Conservation (phyloP, 2,329 filamentous ascomycete species). For the Alternaria atra region DNA sequence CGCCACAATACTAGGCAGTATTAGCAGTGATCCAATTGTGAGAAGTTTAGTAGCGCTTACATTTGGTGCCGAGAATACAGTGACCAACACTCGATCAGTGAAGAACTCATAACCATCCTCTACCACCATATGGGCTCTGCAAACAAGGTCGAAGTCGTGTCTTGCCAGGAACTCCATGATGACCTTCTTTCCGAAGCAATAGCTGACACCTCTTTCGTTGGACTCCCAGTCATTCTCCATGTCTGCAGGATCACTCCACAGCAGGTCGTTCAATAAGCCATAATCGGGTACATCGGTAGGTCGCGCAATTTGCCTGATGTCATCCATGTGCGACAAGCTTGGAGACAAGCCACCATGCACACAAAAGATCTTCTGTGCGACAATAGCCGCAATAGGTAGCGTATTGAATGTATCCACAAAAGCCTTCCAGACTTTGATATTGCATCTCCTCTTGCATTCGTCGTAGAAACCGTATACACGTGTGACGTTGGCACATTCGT, state of each 20-base stretch:
- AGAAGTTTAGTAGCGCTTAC: constrained; percentile 64
- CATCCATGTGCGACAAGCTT: constrained; percentile 94
- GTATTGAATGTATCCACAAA: constrained; percentile 98
- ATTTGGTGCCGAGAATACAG: constrained; percentile 96
- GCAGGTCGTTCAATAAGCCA: constrained; percentile 89
- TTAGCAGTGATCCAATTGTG: constrained; percentile 24
- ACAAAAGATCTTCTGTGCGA: constrained; percentile 96
- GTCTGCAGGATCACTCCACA: constrained; percentile 98
- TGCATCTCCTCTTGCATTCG: constrained; percentile 94
- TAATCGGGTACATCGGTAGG: constrained; percentile 98
- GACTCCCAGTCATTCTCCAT: constrained; percentile 99
- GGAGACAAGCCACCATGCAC: constrained; percentile 95
- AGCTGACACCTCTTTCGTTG: constrained; percentile 95
- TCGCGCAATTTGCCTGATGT: constrained; percentile 93
- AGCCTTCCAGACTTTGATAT: constrained; percentile 98
- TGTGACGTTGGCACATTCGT: constrained; percentile 96
- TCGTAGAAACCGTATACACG: constrained; percentile 98
- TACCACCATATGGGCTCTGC: constrained; percentile 98
- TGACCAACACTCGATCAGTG: constrained; percentile 91
- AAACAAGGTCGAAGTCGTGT: constrained; percentile 97
- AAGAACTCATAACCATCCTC: constrained; percentile 99
- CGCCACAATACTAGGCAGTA: constrained; percentile 83
- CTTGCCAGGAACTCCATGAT: constrained; percentile 94
- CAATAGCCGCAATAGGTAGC: constrained; percentile 93
- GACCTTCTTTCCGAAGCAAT: constrained; percentile 98